Evolutionary conservation across 2,329 filamentous ascomycete species (phyloP).

Genomic region (Zasmidium angulare): DNA sequence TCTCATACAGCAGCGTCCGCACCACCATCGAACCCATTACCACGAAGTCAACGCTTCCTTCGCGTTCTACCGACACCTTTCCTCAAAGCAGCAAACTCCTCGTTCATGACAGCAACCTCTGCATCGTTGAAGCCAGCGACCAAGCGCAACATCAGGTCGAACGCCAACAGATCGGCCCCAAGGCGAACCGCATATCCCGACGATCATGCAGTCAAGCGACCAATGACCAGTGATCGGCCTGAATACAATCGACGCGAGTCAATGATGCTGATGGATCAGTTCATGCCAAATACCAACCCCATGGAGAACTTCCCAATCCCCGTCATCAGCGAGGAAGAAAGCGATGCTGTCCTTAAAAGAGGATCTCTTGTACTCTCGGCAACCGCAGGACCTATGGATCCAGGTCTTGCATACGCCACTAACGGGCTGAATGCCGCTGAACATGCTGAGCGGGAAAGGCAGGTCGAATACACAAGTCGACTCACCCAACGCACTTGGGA

Average conservation of each 20-base stretch:
- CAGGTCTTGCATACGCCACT: slow-evolving; percentile 44
- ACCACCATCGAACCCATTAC: slow-evolving; percentile 80
- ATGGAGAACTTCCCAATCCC: slow-evolving; percentile 32
- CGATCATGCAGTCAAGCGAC: slow-evolving; percentile 22
- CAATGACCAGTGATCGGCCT: slow-evolving; percentile 25
- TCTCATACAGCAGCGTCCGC: slow-evolving; percentile 44
- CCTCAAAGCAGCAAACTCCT: slow-evolving; percentile 90
- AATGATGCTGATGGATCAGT: slow-evolving; percentile 52
- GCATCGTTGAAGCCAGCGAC: slow-evolving; percentile 41
- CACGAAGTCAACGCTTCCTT: slow-evolving; percentile 86
- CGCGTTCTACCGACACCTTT: slow-evolving; percentile 86
- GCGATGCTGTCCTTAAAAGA: slow-evolving; percentile 15
- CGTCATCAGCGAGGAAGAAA: slow-evolving; percentile 22
- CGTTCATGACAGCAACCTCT: slow-evolving; percentile 90
- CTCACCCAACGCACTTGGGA: slow-evolving; percentile 95
- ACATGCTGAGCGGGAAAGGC: slow-evolving; percentile 68
- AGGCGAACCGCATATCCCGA: slow-evolving; percentile 12
- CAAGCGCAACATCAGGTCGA: slow-evolving; percentile 23
- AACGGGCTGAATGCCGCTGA: slow-evolving; percentile 50
- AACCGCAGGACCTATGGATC: slow-evolving; percentile 36
- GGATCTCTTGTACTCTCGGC: slow-evolving; percentile 32
- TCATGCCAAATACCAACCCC: slow-evolving; percentile 41
- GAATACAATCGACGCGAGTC: slow-evolving; percentile 43
- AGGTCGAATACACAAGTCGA: slow-evolving; percentile 74
- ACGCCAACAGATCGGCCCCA: slow-evolving; percentile 15